Percentiles rank a stretch among this genome's conserved stretches.
Conservation (phyloP, 192 early-diverging fungal genomes). For the Gamsiella multidivaricata region DNA sequence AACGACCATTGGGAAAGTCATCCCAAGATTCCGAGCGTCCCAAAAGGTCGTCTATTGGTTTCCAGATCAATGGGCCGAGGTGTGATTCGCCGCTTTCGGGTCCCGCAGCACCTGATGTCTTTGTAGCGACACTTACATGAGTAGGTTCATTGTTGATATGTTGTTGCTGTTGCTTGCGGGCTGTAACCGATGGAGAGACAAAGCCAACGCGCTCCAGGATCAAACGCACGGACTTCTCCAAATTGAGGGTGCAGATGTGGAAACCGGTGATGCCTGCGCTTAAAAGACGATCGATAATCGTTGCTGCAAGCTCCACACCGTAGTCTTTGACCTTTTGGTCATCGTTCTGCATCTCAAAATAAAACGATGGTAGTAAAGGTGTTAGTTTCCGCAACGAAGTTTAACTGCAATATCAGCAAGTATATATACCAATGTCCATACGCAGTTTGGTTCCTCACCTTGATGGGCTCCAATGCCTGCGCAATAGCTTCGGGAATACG, state of each 20-base stretch:
- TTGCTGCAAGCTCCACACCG: constrained; percentile 75
- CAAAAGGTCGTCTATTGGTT: constrained; percentile 55
- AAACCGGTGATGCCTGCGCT: constrained; percentile 63
- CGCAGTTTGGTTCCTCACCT: constrained; percentile 56
- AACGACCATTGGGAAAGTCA: constrained; percentile 92
- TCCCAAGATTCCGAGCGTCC: constrained; percentile 84
- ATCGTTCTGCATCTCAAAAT: constrained; percentile 51
- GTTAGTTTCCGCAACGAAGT: no score
- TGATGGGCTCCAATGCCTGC: constrained; percentile 78
- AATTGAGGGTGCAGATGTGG: constrained; percentile 86
- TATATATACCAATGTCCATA: no score
- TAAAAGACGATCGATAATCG: constrained; percentile 77
- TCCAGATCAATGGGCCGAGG: constrained; percentile 71
- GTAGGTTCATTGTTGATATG: constrained; percentile 12
- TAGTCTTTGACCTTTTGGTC: constrained; percentile 89
- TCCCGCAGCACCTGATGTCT: neutral
- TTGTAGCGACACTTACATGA: constrained; percentile 3
- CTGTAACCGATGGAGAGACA: constrained; percentile 47
- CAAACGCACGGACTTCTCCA: constrained; percentile 80
- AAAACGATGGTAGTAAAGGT: no score
- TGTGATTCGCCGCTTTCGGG: neutral
- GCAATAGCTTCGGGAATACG: constrained; percentile 71
- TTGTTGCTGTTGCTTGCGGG: constrained; percentile 10
- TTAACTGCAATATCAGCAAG: no score
- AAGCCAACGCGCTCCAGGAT: constrained; percentile 80